Base-by-base conservation (phyloP, 179 eudicot species). In the Carnegiea gigantea region DNA sequence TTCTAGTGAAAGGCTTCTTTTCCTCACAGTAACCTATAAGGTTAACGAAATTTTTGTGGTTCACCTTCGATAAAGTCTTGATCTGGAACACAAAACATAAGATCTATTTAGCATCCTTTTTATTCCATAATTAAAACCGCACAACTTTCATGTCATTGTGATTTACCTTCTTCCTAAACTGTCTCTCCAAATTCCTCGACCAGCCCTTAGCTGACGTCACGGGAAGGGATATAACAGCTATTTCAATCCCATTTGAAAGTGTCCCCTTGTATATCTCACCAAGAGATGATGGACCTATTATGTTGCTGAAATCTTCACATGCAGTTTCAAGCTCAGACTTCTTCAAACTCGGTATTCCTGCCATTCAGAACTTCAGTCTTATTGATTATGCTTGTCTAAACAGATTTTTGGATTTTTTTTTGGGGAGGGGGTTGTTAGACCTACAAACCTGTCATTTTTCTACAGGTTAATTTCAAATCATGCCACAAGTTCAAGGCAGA, bases 251-350 rank as follows among this genome's bases (percentile, higher is more conserved):
- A 81, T 83, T 89, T 36, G 99, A 93, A 75, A 96, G 87, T 11
- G 97, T 96, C 53, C 99, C 99, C 80, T 96, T 96, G 81, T 91
- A 93, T 36, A 92, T 83, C 46, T 91, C 88, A 21, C 97, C 92
- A n/a, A 88, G 77, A 23, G 93, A 82, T 51, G 92, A 87, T 4
- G 95, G 82, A 46, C 92, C 91, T 48, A 96, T 88, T 57, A 96
- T 90, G 79, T 96, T 96, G 84, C 99, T 94, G 81, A 96, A 96
- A 85, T 93, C 99, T 91, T 96, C 99, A 88, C 99, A 96, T 77
- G 99, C 99, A 46, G 90, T 86, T 85, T 89, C 91, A 48, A 96
- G 90, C 74, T 96, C 99, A 28, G 89, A 83, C 85, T 91, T 88
- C 85, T 91, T 93, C 54, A 96, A 88, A 78, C 90, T 94, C 80